Conservation (phyloP, 2,329 filamentous ascomycete genomes). For the Penicillium sp. region DNA sequence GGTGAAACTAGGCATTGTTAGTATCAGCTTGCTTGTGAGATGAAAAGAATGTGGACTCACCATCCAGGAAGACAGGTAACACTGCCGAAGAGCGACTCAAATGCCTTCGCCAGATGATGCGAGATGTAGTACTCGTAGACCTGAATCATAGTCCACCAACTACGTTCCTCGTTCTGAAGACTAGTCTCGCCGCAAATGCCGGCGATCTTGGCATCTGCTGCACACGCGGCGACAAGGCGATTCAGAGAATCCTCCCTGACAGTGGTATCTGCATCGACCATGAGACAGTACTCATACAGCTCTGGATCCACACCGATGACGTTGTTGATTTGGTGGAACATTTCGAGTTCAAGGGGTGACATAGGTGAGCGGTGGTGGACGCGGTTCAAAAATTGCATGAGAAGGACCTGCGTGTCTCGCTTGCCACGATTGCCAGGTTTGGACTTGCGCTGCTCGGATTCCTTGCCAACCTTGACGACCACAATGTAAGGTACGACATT, state of each 20-base stretch:
- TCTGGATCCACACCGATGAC: conserved; percentile 97
- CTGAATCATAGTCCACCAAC: conserved; percentile 99
- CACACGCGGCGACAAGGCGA: conserved; percentile 84
- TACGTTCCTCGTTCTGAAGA: conserved; percentile 89
- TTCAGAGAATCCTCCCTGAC: conserved; percentile 91
- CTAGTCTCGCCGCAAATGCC: conserved; percentile 97
- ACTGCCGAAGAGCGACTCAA: conserved; percentile 95
- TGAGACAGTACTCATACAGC: conserved; percentile 93
- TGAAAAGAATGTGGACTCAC: conserved; percentile 56
- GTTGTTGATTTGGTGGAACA: conserved; percentile 99
- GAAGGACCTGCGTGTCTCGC: conserved; percentile 91
- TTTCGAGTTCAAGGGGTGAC: conserved; percentile 93
- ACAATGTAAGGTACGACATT: conserved; percentile 97
- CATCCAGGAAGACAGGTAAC: conserved; percentile 99
- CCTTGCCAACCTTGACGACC: conserved; percentile 94
- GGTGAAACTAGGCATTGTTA: conserved; percentile 71
- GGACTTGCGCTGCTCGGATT: conserved; percentile 83
- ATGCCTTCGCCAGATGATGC: conserved; percentile 93
- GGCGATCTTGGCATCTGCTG: conserved; percentile 91
- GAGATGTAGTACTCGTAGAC: conserved; percentile 99
- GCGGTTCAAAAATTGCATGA: conserved; percentile 97
- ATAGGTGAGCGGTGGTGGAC: conserved; percentile 93
- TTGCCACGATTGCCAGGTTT: conserved; percentile 98
- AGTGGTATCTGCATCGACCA: conserved; percentile 96
- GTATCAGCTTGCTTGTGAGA: conserved; percentile 17